Evolutionary conservation across 164 flowering plant genomes (phyloP).

Genomic region (Euptelea pleiosperma): DNA sequence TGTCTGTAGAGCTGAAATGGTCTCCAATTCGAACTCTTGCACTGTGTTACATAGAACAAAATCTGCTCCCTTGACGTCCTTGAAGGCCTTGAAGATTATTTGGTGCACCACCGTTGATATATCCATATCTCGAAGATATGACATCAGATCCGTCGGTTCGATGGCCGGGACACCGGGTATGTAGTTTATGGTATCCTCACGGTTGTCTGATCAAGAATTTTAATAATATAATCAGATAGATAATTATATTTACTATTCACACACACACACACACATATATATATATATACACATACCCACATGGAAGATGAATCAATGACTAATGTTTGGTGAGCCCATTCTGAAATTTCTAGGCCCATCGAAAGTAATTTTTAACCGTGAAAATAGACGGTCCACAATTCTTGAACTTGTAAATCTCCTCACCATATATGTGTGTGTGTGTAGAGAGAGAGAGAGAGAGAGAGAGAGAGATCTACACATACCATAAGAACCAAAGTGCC

Average conservation of each 20-base stretch:
- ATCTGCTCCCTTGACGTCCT: slow-evolving; percentile 53
- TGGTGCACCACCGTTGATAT: slow-evolving; percentile 47
- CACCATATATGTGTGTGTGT: too few relatives aligned
- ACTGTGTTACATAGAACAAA: slow-evolving; percentile 65
- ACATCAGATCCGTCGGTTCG: slow-evolving; percentile 55
- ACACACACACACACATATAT: too few relatives aligned
- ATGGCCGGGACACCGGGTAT: slow-evolving; percentile 68
- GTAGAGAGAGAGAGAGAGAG: too few relatives aligned
- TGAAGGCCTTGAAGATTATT: slow-evolving; percentile 54
- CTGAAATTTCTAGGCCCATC: too few relatives aligned
- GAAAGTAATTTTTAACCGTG: too few relatives aligned
- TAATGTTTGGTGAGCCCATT: too few relatives aligned
- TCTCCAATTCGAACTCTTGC: slow-evolving; percentile 57
- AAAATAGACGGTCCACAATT: too few relatives aligned
- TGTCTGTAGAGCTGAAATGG: slow-evolving; percentile 48
- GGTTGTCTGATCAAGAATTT: slow-evolving; percentile 30
- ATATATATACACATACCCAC: too few relatives aligned
- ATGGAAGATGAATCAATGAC: too few relatives aligned
- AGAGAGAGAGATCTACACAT: not conserved
- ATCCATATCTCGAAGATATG: slow-evolving; percentile 62
- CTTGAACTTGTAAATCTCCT: too few relatives aligned
- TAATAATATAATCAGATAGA: not conserved
- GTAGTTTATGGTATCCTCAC: slow-evolving; percentile 60
- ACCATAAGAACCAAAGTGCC: slow-evolving; percentile 68
- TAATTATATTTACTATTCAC: too few relatives aligned